A percentile compares a stretch with the other conserved stretches of the same genome.
These are phyloP conservation scores for Apophysomyces trapeziformis DNA, from an alignment of 371 early-diverging fungal species.

Conservation along the genomic window DNA sequence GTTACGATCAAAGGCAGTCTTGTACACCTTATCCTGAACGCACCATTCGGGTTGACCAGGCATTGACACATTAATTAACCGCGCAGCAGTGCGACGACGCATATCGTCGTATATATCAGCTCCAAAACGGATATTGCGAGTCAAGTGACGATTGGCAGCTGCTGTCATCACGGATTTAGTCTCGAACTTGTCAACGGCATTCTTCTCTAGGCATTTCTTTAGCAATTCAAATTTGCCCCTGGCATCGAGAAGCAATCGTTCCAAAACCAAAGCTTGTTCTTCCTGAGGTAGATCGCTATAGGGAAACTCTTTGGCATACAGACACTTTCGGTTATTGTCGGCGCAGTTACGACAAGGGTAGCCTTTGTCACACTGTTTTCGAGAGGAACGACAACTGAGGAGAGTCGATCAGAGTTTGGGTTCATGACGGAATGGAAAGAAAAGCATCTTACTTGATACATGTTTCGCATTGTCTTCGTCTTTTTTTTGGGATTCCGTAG, in stretches of 20 bases:
- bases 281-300: slow-evolving; percentile 20
- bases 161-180: slow-evolving; percentile 25
- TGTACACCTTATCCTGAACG: slow-evolving; percentile 24
- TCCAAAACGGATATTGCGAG: slow-evolving; percentile 29
- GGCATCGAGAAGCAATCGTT: slow-evolving; percentile 27
- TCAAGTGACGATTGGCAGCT: slow-evolving; percentile 16
- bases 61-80: slow-evolving; percentile 20
- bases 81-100: slow-evolving; percentile 24
- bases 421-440: background rate
- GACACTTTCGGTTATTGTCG: slow-evolving; percentile 27
- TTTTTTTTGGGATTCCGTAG: slow-evolving; percentile 18
- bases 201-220: slow-evolving; percentile 20
- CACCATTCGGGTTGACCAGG: slow-evolving; percentile 24
- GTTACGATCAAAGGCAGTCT: slow-evolving; percentile 23
- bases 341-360: slow-evolving; percentile 26
- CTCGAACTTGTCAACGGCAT: slow-evolving; percentile 22
- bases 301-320: slow-evolving; percentile 32
- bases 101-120: slow-evolving; percentile 26
- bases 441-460: slow-evolving; percentile 24
- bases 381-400: slow-evolving; percentile 28
- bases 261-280: slow-evolving; percentile 25
- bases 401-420: background rate
- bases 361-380: slow-evolving; percentile 34
- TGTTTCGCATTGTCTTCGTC: slow-evolving; percentile 26
- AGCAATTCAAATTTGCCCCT: slow-evolving; percentile 24